phyloP scores from a whole-genome alignment of 208 protist genomes.

The Acanthamoeba castellanii region DNA sequence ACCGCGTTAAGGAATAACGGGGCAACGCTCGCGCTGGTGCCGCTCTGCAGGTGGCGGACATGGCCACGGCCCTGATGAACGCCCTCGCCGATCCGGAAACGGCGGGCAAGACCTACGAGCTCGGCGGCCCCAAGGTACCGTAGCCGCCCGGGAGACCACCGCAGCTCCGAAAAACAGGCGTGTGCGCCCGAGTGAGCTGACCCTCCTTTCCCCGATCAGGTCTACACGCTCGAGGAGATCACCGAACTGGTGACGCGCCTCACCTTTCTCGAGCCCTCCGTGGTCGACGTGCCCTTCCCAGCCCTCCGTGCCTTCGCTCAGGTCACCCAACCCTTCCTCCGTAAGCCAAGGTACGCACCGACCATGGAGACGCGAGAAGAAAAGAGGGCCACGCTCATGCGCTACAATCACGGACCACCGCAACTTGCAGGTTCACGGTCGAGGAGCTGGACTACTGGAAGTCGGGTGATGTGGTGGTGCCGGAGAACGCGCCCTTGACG shows the following conservation, averaged over 20 bases:
- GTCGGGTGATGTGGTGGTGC: slow-evolving; percentile 5
- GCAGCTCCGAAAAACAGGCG: background rate
- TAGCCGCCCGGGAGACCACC: background rate
- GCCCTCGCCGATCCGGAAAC: slow-evolving; percentile 39
- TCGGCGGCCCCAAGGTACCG: slow-evolving; percentile 49
- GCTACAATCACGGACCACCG: too few species aligned
- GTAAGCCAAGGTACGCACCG: background rate
- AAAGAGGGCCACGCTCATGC: too few species aligned
- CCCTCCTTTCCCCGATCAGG: background rate
- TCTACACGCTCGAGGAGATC: slow-evolving; percentile 9
- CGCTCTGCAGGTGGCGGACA: background rate
- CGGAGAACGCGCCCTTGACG: background rate
- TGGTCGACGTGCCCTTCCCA: slow-evolving; percentile 28
- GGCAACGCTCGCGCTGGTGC: background rate
- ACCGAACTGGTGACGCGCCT: slow-evolving; percentile 7
- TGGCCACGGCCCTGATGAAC: slow-evolving; percentile 62
- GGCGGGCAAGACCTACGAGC: slow-evolving; percentile 67
- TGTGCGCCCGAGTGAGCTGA: background rate
- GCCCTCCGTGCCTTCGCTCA: background rate
- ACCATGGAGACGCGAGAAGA: background rate
- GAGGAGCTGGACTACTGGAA: slow-evolving; percentile 49
- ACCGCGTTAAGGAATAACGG: background rate
- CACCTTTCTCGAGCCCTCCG: background rate
- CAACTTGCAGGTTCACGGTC: background rate
- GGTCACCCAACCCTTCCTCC: background rate